These are phyloP conservation scores for Pilaira anomala DNA, from an alignment of 192 early-diverging fungal species.

Conservation along the genomic window DNA sequence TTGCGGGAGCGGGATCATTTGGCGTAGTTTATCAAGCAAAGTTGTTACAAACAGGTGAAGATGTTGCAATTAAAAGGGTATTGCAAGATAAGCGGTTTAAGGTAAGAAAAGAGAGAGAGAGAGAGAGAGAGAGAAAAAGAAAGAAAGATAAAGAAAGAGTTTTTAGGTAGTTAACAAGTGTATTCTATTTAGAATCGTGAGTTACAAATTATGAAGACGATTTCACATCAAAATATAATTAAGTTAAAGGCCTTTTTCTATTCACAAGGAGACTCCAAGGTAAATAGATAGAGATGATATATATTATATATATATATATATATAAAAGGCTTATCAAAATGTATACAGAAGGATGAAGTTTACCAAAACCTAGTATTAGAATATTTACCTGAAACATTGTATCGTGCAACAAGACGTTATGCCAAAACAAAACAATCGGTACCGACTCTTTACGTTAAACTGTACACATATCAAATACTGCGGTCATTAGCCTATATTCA, in stretches of 20 bases:
- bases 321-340: neutral
- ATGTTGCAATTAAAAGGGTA: slow-evolving; percentile 94
- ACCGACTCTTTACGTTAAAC: slow-evolving; percentile 87
- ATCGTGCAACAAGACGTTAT: slow-evolving; percentile 83
- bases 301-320: neutral
- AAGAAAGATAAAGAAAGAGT: neutral
- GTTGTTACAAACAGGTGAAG: slow-evolving; percentile 71
- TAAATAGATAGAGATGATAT: slow-evolving; percentile 17
- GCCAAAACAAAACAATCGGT: slow-evolving; percentile 86
- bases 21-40: slow-evolving; percentile 97
- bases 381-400: slow-evolving; percentile 92
- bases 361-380: slow-evolving; percentile 93
- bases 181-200: slow-evolving; percentile 82
- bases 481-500: slow-evolving; percentile 95
- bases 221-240: slow-evolving; percentile 88
- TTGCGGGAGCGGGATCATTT: slow-evolving; percentile 96
- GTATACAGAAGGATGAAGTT: slow-evolving; percentile 77
- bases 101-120: no score
- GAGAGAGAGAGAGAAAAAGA: no score
- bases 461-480: slow-evolving; percentile 98
- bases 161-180: neutral
- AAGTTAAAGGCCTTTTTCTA: slow-evolving; percentile 88
- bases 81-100: slow-evolving; percentile 97
- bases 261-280: slow-evolving; percentile 81
- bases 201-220: slow-evolving; percentile 86